A percentile compares a stretch with the other conserved stretches of the same genome.
These are phyloP conservation scores for Plasmopara viticola DNA, from an alignment of 352 stramenopile species.

Conservation along the genomic window DNA sequence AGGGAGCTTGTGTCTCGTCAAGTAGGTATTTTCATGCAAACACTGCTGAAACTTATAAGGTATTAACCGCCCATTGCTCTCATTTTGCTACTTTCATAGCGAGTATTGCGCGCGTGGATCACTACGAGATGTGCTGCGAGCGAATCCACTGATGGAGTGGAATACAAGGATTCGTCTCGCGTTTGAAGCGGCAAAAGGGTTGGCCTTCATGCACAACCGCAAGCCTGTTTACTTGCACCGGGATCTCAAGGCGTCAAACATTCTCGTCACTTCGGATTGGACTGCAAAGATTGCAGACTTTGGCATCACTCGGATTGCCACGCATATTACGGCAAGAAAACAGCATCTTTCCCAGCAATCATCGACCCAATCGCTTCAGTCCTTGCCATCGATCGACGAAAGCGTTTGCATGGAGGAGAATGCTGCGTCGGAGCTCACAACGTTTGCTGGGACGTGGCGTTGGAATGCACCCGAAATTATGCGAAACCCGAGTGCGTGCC, in stretches of 20 bases:
- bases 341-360: conserved; percentile 18
- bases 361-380: conserved; percentile 19
- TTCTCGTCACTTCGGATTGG: conserved; percentile 67
- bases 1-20: conserved; percentile 62
- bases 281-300: conserved; percentile 73
- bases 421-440: conserved; percentile 36
- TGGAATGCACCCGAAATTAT: conserved; percentile 75
- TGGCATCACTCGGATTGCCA: conserved; percentile 64
- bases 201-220: conserved; percentile 77
- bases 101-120: conserved; percentile 64
- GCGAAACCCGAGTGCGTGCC: conserved; percentile 55
- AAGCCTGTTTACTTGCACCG: conserved; percentile 70
- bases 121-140: conserved; percentile 50
- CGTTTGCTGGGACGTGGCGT: conserved; percentile 65
- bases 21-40: conserved; percentile 31
- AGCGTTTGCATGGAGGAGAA: conserved; percentile 22
- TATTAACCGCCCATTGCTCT: background rate
- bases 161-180: conserved; percentile 57
- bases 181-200: conserved; percentile 60
- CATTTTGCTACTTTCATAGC: conserved; percentile 19
- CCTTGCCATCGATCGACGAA: conserved; percentile 21
- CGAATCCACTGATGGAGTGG: conserved; percentile 62
- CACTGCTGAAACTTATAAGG: background rate
- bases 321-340: conserved; percentile 53
- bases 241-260: conserved; percentile 71